Evolutionary conservation across 257 asterid species (phyloP), one percentile per base, ranked within the genome.

Genomic region (Gynochthodes officinalis): DNA sequence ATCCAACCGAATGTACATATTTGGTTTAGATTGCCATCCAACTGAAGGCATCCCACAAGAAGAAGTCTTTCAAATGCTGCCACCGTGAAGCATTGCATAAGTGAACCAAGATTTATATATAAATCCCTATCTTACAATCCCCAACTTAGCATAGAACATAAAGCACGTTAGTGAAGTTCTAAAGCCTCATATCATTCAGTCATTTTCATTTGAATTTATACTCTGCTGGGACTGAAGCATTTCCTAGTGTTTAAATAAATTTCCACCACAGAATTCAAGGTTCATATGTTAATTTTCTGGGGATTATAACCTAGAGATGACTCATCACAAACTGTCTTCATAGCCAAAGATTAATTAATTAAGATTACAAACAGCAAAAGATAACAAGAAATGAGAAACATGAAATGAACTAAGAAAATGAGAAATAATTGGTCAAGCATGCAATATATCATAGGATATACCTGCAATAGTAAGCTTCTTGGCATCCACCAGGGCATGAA

Each of bases 381-480:
- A 64, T n/a, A 12, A 25, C 12, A 67, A 55, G 18, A 19, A 70
- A 65, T 52, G 3, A 21, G 30, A 53, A n/a, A 8, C 14, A 30
- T 11, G 25, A 64, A 70, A 53, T 43, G n/a, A 12, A 52, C 50
- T 9, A 40, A 1, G n/a, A 19, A 32, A n/a, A n/a, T n/a, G 30
- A 35, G 18, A 46, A 33, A 8, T 32, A 21, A 32, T 12, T 21
- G 23, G 49, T n/a, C n/a, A 32, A 69, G 35, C 59, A 30, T 32
- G 33, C 28, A 28, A 49, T 18, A 68, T 49, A 48, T 46, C 27
- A 67, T 7, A 61, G 23, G 53, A 35, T 50, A 14, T 74, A 91
- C 99, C 99, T 92, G 90, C 99, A 95, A 83, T 95, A 95, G 76
- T 69, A 87, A 42, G 87, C 86, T 79, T 95, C 99, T 76, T 75